These are phyloP conservation scores for Apodospora peruviana DNA, from an alignment of 495 filamentous ascomycete genomes.

Conservation along the genomic window DNA sequence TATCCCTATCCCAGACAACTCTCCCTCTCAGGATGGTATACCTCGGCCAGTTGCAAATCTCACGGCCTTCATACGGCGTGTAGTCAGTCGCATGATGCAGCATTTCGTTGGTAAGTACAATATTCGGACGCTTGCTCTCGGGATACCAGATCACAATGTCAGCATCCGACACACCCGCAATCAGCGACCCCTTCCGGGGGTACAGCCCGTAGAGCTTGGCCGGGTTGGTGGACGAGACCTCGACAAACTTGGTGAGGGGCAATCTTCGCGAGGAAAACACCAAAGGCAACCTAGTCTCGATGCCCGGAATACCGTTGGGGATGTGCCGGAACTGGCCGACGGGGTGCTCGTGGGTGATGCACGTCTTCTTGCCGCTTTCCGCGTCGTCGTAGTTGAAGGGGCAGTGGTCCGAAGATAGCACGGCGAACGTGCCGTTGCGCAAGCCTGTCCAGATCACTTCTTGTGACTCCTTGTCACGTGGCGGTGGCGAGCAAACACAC, in stretches of 20 bases:
- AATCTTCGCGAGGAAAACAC: conserved; percentile 42
- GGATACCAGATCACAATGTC: conserved; percentile 52
- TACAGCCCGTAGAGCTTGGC: conserved; percentile 58
- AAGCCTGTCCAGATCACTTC: conserved; percentile 41
- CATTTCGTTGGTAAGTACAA: conserved; percentile 43
- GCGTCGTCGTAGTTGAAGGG: conserved; percentile 47
- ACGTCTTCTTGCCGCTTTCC: conserved; percentile 43
- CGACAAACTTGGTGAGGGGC: conserved; percentile 50
- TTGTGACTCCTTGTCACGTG: conserved; percentile 32
- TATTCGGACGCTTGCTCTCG: conserved; percentile 30
- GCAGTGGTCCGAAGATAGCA: conserved; percentile 52
- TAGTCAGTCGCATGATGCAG: conserved; percentile 58
- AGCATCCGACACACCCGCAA: conserved; percentile 49
- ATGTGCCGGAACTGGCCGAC: conserved; percentile 47
- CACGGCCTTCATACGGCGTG: conserved; percentile 55
- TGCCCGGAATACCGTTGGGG: conserved; percentile 55
- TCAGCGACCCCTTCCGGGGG: conserved; percentile 49
- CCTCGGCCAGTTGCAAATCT: conserved; percentile 53
- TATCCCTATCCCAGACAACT: conserved; percentile 52
- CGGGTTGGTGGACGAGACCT: conserved; percentile 51
- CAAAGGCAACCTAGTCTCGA: conserved; percentile 54
- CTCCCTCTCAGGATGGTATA: conserved; percentile 55
- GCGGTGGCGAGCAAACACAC: conserved; percentile 45
- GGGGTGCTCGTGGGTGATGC: conserved; percentile 36
- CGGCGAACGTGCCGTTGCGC: conserved; percentile 46